Conservation (phyloP, 2,329 filamentous ascomycete species). For the Byssoonygena ceratinophila region DNA sequence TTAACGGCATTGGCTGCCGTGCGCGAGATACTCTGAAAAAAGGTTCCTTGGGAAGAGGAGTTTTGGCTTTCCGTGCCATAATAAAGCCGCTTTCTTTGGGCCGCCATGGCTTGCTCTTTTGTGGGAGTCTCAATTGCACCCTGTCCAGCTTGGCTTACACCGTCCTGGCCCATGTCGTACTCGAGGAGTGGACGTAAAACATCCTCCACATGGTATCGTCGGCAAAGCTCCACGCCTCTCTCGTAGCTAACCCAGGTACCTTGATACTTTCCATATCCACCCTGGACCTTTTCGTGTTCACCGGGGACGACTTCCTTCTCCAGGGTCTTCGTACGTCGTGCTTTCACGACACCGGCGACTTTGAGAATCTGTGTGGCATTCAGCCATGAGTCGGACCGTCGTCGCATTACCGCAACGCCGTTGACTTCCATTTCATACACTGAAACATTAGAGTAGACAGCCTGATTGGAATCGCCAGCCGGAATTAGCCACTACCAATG, state of each 20-base stretch:
- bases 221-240: slow-evolving; percentile 82
- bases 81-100: slow-evolving; percentile 84
- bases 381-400: slow-evolving; percentile 87
- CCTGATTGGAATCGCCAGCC: slow-evolving; percentile 1
- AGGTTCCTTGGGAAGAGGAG: slow-evolving; percentile 66
- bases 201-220: slow-evolving; percentile 51
- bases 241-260: slow-evolving; percentile 97
- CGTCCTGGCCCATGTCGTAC: slow-evolving; percentile 41
- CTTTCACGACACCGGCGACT: slow-evolving; percentile 93
- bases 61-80: slow-evolving; percentile 61
- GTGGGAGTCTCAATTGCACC: slow-evolving; percentile 85
- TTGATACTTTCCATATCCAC: slow-evolving; percentile 97
- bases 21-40: slow-evolving; percentile 93
- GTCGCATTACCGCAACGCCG: slow-evolving; percentile 85
- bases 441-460: slow-evolving; percentile 53
- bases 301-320: slow-evolving; percentile 96
- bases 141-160: slow-evolving; percentile 57
- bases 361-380: slow-evolving; percentile 98
- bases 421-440: slow-evolving; percentile 99
- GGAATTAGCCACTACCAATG: not conserved
- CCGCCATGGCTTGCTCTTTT: slow-evolving; percentile 97
- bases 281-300: slow-evolving; percentile 96
- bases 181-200: slow-evolving; percentile 40
- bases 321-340: slow-evolving; percentile 91
- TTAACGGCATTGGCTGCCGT: slow-evolving; percentile 88